Evolutionary conservation across 1,284 basidiomycete species (phyloP).

Genomic region (Apiotrichum akiyoshidainum): DNA sequence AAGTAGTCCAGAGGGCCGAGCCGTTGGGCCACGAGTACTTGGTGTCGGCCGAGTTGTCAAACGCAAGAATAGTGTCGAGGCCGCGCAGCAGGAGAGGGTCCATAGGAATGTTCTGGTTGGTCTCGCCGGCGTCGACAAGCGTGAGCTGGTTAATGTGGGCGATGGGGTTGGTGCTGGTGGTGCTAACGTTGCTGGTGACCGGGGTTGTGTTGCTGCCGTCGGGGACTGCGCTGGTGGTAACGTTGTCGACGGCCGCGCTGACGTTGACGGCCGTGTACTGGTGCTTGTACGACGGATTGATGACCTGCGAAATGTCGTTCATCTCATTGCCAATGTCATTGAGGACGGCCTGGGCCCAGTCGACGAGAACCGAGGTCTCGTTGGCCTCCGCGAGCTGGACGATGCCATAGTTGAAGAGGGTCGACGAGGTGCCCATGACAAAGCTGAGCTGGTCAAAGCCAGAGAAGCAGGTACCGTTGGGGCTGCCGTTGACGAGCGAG

Average conservation of each 20-base stretch:
- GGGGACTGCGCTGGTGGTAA: too few relatives aligned
- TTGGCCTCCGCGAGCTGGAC: conserved; percentile 38
- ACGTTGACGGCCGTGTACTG: conserved; percentile 35
- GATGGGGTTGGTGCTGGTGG: conserved; percentile 36
- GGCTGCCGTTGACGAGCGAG: conserved; percentile 35
- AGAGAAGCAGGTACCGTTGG: conserved; percentile 44
- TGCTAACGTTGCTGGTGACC: too few relatives aligned
- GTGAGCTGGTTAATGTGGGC: conserved; percentile 42
- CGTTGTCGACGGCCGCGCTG: too few relatives aligned
- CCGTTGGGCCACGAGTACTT: conserved; percentile 55
- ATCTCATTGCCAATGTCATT: conserved; percentile 37
- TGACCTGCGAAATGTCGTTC: conserved; percentile 52
- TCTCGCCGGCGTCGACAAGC: conserved; percentile 54
- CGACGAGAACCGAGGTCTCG: conserved; percentile 34
- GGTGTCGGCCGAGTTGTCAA: conserved; percentile 57
- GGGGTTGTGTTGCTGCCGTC: too few relatives aligned
- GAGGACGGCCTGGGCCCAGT: conserved; percentile 39
- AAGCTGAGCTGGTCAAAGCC: conserved; percentile 52
- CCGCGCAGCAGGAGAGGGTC: conserved; percentile 55
- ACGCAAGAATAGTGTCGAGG: conserved; percentile 56
- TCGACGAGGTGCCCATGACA: conserved; percentile 51
- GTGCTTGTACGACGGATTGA: conserved; percentile 48
- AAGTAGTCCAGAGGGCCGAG: conserved; percentile 49
- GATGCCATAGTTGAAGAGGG: conserved; percentile 42
- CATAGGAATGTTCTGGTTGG: conserved; percentile 55